A percentile compares a stretch with the other conserved stretches of the same genome.
Conservation (phyloP, 1,284 basidiomycete genomes). For the Psilocybe mexicana region DNA sequence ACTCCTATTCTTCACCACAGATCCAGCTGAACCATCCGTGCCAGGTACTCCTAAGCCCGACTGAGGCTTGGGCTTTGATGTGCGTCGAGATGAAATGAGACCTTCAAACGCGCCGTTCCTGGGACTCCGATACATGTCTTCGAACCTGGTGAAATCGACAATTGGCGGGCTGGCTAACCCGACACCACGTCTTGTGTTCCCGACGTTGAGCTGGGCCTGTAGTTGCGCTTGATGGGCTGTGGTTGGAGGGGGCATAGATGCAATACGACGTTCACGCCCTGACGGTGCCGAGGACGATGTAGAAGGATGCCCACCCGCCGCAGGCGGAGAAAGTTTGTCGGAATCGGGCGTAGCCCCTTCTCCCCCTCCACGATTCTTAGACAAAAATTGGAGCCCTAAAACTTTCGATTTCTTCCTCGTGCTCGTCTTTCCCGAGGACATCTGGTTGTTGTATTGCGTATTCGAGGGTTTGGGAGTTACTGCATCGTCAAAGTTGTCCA, state of each 20-base stretch:
- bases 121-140: conserved; percentile 22
- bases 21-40: background rate
- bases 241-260: conserved; percentile 19
- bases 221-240: conserved; percentile 2
- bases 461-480: background rate
- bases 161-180: conserved; percentile 21
- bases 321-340: background rate
- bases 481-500: background rate
- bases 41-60: background rate
- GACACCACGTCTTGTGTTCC: conserved; percentile 1
- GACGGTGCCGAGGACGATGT: background rate
- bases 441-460: background rate
- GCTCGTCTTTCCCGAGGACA: background rate
- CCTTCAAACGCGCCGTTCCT: conserved; percentile 17
- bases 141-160: conserved; percentile 25
- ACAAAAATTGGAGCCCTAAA: conserved; percentile 12
- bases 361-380: conserved; percentile 5
- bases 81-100: conserved; percentile 6
- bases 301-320: background rate
- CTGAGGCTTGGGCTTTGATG: background rate
- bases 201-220: conserved; percentile 9
- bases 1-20: background rate
- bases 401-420: conserved; percentile 5
- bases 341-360: background rate
- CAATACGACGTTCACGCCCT: conserved; percentile 10